These are phyloP conservation scores for Cladosporium austrohemisphaericum DNA, from an alignment of 2,329 filamentous ascomycete genomes.

Conservation along the genomic window DNA sequence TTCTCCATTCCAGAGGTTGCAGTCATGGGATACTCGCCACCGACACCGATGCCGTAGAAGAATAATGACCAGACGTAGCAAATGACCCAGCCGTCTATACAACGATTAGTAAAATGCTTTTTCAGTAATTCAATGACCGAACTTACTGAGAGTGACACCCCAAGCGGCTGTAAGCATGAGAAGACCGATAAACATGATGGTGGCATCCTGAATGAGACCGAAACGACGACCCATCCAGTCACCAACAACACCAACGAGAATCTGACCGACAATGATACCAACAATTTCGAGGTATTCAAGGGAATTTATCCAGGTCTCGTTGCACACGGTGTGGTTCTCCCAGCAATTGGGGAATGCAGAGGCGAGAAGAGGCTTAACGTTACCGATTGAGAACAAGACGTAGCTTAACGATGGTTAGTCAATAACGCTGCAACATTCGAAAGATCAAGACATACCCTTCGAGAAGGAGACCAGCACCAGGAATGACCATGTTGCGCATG, in stretches of 20 bases:
- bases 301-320: constrained; percentile 73
- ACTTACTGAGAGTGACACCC: constrained; percentile 64
- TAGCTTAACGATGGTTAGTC: constrained; percentile 54
- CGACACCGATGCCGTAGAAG: constrained; percentile 72
- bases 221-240: constrained; percentile 85
- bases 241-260: constrained; percentile 76
- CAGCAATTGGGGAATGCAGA: constrained; percentile 76
- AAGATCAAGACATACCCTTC: constrained; percentile 58
- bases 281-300: constrained; percentile 90
- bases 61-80: constrained; percentile 95
- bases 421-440: background rate
- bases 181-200: constrained; percentile 90
- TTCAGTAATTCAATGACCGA: background rate
- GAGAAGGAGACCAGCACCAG: constrained; percentile 84
- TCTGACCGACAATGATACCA: constrained; percentile 92
- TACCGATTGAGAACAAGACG: constrained; percentile 94
- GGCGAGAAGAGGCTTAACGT: constrained; percentile 77
- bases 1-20: constrained; percentile 83
- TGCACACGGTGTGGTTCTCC: constrained; percentile 60
- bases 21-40: constrained; percentile 94
- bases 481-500: constrained; percentile 84
- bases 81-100: constrained; percentile 82
- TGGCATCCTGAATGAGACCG: constrained; percentile 91
- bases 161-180: constrained; percentile 88
- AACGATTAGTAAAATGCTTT: constrained; percentile 14